phyloP scores from a whole-genome alignment of 805 yeast species.

The Candida dajiaensis region DNA sequence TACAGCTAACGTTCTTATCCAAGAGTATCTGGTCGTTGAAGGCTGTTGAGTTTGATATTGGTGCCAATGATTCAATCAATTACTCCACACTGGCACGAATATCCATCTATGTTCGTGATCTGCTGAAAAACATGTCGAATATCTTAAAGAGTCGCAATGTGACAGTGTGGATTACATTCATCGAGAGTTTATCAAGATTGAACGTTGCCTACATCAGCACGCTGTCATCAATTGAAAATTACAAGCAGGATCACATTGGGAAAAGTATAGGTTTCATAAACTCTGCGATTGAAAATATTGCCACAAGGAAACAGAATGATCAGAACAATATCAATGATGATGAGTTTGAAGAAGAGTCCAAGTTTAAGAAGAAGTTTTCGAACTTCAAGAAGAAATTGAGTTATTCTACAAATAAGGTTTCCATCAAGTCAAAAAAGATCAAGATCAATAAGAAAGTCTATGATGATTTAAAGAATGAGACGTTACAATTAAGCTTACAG shows the following conservation, averaged over 20 bases:
- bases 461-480: slow-evolving; percentile 2
- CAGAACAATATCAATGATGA: slow-evolving; percentile 1
- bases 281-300: slow-evolving; percentile 28
- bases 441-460: slow-evolving; percentile 6
- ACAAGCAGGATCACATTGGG: slow-evolving; percentile 40
- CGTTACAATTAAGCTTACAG: slow-evolving; percentile 28
- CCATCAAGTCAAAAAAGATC: slow-evolving; percentile 3
- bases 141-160: slow-evolving; percentile 2
- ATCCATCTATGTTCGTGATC: slow-evolving; percentile 34
- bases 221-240: slow-evolving; percentile 39
- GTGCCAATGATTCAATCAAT: slow-evolving; percentile 20
- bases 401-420: not conserved
- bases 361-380: slow-evolving; percentile 12
- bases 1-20: slow-evolving; percentile 26
- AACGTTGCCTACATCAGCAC: slow-evolving; percentile 38
- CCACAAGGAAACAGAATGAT: slow-evolving; percentile 12
- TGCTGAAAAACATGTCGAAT: slow-evolving; percentile 21
- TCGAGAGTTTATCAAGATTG: slow-evolving; percentile 27
- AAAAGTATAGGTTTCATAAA: slow-evolving; percentile 41
- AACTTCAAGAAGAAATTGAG: slow-evolving; percentile 12
- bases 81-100: slow-evolving; percentile 40
- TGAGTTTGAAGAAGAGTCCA: slow-evolving; percentile 7
- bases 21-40: slow-evolving; percentile 24
- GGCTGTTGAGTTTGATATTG: slow-evolving; percentile 13
- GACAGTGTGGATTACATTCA: slow-evolving; percentile 6